Conservation (phyloP, 352 stramenopile species). For the Pythium oligandrum region DNA sequence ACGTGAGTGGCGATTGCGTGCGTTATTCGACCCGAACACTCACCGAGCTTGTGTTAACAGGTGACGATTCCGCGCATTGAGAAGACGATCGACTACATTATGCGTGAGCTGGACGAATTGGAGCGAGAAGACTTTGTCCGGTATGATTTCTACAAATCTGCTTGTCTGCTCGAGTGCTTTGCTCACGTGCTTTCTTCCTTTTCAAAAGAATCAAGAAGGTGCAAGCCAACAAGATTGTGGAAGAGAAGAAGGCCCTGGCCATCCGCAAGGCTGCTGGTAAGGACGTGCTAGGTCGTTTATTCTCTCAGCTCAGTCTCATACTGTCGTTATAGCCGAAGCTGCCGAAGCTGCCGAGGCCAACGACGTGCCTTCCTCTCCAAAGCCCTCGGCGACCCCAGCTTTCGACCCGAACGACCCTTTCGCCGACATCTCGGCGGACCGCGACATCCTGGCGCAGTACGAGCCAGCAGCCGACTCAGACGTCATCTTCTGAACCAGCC, state of each 20-base stretch:
- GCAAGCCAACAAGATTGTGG: constrained; percentile 94
- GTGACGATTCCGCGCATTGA: constrained; percentile 99
- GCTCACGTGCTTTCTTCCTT: no score
- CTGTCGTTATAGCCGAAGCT: constrained; percentile 4
- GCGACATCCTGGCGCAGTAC: constrained; percentile 79
- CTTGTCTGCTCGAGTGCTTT: no score
- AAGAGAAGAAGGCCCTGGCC: constrained; percentile 63
- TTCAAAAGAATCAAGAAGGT: constrained; percentile 95
- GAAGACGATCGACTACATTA: constrained; percentile 96
- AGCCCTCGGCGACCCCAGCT: neutral
- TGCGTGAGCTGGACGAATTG: constrained; percentile 96
- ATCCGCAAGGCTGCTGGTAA: constrained; percentile 52
- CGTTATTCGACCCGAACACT: no score
- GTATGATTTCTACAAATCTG: constrained; percentile 12
- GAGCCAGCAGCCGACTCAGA: constrained; percentile 69
- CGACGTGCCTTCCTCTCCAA: no score
- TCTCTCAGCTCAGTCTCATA: neutral
- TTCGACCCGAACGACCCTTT: constrained; percentile 60
- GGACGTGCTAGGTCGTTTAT: neutral
- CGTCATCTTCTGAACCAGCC: constrained; percentile 63
- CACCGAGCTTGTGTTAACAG: constrained; percentile 14
- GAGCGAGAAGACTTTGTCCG: constrained; percentile 95
- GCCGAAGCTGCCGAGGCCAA: constrained; percentile 9
- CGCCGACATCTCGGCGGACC: constrained; percentile 59
- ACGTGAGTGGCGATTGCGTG: constrained; percentile 38